phyloP scores from a whole-genome alignment of 2,329 filamentous ascomycete species.

The Trichoderma atroviride region DNA sequence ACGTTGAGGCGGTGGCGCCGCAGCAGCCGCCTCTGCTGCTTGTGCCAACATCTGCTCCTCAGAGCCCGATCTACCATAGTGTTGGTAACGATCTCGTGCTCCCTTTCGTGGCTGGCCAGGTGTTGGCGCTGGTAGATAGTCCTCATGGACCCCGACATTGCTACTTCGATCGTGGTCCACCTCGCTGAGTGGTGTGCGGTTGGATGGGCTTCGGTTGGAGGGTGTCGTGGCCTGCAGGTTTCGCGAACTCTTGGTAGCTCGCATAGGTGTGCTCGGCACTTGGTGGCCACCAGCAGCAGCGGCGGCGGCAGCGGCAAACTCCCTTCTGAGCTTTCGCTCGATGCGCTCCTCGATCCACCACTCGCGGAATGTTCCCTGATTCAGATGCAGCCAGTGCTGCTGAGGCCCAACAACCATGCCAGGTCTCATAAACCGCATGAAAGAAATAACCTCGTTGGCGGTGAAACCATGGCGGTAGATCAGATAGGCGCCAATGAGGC shows the following conservation, averaged over 20 bases:
- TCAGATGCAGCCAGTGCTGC: slow-evolving; percentile 97
- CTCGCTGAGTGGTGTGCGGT: slow-evolving; percentile 87
- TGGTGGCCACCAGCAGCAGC: slow-evolving; percentile 39
- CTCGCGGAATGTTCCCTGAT: slow-evolving; percentile 95
- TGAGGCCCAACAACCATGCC: slow-evolving; percentile 99
- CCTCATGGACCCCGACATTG: slow-evolving; percentile 72
- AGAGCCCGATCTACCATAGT: slow-evolving; percentile 64
- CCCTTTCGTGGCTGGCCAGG: slow-evolving; percentile 94
- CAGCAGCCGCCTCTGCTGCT: slow-evolving; percentile 57
- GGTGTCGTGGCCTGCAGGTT: slow-evolving; percentile 79
- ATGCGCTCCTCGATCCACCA: slow-evolving; percentile 95
- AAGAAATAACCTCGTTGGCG: slow-evolving; percentile 94
- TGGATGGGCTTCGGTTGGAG: slow-evolving; percentile 74
- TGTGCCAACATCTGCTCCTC: slow-evolving; percentile 57
- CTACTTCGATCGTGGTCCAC: slow-evolving; percentile 78
- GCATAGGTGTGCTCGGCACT: slow-evolving; percentile 62
- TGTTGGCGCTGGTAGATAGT: slow-evolving; percentile 91
- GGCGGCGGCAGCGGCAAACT: slow-evolving; percentile 52
- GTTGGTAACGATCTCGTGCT: slow-evolving; percentile 75
- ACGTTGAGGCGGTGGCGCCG: slow-evolving; percentile 53
- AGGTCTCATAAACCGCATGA: slow-evolving; percentile 98
- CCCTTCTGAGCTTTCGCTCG: slow-evolving; percentile 66
- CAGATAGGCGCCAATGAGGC: slow-evolving; percentile 93
- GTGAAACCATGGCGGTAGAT: slow-evolving; percentile 98
- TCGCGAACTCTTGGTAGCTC: slow-evolving; percentile 60